These are phyloP conservation scores for Coemansia asiatica DNA, from an alignment of 192 early-diverging fungal genomes.

Conservation along the genomic window DNA sequence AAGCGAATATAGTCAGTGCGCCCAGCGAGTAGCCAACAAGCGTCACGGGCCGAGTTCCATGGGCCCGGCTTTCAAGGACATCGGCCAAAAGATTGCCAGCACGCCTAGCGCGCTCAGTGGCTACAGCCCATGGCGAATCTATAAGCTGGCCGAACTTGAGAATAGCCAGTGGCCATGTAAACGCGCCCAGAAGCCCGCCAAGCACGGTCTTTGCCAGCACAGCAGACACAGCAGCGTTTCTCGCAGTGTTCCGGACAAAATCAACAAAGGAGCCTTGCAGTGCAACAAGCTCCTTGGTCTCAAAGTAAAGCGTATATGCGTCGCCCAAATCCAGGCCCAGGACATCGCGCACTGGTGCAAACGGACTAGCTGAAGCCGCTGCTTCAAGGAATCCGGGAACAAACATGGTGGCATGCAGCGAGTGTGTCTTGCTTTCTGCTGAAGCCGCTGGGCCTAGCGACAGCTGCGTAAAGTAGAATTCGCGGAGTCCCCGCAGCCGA, in stretches of 20 bases:
- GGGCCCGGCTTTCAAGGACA: constrained; percentile 41
- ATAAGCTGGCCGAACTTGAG: constrained; percentile 58
- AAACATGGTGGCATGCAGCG: constrained; percentile 51
- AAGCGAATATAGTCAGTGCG: constrained; percentile 67
- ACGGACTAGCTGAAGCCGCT: constrained; percentile 28
- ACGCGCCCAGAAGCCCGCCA: constrained; percentile 36
- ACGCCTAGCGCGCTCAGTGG: constrained; percentile 62
- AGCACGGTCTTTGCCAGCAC: constrained; percentile 54
- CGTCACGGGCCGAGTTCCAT: constrained; percentile 66
- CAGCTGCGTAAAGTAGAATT: constrained; percentile 48
- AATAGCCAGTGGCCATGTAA: constrained; percentile 51
- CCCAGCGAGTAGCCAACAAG: constrained; percentile 74
- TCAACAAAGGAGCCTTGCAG: constrained; percentile 48
- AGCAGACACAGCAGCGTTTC: constrained; percentile 40
- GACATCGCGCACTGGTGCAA: constrained; percentile 22
- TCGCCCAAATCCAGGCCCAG: constrained; percentile 47
- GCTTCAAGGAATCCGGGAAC: constrained; percentile 54
- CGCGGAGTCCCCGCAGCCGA: constrained; percentile 44
- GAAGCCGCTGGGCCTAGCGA: constrained; percentile 5
- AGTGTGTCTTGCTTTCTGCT: constrained; percentile 15
- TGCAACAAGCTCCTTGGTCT: constrained; percentile 45
- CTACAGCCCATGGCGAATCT: constrained; percentile 73
- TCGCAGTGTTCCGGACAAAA: constrained; percentile 45
- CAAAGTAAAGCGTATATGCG: constrained; percentile 55
- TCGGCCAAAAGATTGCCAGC: constrained; percentile 62